These are phyloP conservation scores for Nothophaeocryptopus gaeumannii DNA, from an alignment of 2,329 filamentous ascomycete genomes.

Conservation along the genomic window DNA sequence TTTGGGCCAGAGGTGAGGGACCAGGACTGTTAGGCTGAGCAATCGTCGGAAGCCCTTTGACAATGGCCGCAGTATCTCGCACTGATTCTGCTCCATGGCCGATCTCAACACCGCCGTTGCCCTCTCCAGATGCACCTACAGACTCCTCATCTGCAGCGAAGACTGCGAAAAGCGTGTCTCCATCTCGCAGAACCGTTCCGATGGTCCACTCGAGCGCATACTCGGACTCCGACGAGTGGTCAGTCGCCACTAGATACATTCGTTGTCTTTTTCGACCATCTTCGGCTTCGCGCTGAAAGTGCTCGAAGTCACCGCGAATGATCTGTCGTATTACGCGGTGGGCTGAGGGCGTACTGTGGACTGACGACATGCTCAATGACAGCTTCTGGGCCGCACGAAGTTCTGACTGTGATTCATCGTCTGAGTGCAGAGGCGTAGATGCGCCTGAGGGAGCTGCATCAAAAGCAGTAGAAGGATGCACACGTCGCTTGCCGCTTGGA, in stretches of 20 bases:
- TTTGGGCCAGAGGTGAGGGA: slow-evolving; percentile 33
- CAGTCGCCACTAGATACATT: slow-evolving; percentile 93
- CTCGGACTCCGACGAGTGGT: slow-evolving; percentile 88
- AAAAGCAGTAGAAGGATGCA: slow-evolving; percentile 80
- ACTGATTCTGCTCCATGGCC: slow-evolving; percentile 73
- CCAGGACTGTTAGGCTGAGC: slow-evolving; percentile 27
- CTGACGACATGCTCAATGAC: slow-evolving; percentile 73
- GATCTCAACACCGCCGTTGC: slow-evolving; percentile 52
- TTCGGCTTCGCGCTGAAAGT: slow-evolving; percentile 73
- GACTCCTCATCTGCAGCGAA: slow-evolving; percentile 89
- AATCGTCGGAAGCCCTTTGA: slow-evolving; percentile 59
- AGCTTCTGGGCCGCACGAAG: slow-evolving; percentile 86
- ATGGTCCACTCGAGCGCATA: slow-evolving; percentile 98
- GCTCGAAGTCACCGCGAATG: slow-evolving; percentile 78
- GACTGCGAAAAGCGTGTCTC: slow-evolving; percentile 88
- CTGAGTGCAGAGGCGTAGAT: slow-evolving; percentile 69
- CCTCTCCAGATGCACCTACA: slow-evolving; percentile 45
- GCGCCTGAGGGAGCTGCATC: slow-evolving; percentile 63
- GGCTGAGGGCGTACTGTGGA: slow-evolving; percentile 70
- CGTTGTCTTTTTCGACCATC: slow-evolving; percentile 75
- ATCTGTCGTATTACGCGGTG: slow-evolving; percentile 86
- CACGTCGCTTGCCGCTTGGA: slow-evolving; percentile 35
- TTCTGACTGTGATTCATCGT: slow-evolving; percentile 77
- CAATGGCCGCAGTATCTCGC: slow-evolving; percentile 69
- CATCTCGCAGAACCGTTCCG: slow-evolving; percentile 87